Evolutionary conservation across 1,284 basidiomycete genomes (phyloP).

Genomic region (Testicularia cyperi): DNA sequence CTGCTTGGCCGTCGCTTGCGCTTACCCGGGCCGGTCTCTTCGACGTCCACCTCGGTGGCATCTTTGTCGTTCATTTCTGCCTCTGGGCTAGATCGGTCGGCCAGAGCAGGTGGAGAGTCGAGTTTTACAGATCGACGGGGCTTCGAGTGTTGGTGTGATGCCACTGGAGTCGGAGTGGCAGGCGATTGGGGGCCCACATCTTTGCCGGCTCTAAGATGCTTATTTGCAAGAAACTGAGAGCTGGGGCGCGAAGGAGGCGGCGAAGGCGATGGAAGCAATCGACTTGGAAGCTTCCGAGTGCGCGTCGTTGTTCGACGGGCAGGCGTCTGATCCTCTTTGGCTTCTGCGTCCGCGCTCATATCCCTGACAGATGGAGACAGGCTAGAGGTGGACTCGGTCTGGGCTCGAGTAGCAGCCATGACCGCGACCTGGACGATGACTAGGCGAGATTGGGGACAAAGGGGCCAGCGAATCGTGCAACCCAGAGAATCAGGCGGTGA

Average conservation of each 20-base stretch:
- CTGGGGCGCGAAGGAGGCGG: constrained; percentile 31
- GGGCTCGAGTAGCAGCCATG: constrained; percentile 41
- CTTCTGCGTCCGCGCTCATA: background rate
- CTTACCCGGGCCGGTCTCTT: constrained; percentile 35
- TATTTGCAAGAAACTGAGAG: constrained; percentile 18
- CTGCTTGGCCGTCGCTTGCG: constrained; percentile 46
- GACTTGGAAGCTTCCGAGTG: constrained; percentile 38
- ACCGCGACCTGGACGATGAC: too few relatives aligned
- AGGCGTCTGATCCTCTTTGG: constrained; percentile 12
- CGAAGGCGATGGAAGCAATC: constrained; percentile 37
- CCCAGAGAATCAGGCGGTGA: too few relatives aligned
- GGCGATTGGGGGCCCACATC: background rate
- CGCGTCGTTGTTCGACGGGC: constrained; percentile 37
- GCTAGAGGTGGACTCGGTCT: constrained; percentile 21
- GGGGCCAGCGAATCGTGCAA: too few relatives aligned
- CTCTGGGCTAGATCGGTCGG: background rate
- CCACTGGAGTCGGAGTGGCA: background rate
- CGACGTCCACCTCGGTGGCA: background rate
- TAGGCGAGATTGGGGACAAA: too few relatives aligned
- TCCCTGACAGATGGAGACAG: constrained; percentile 12
- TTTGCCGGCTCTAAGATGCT: constrained; percentile 17
- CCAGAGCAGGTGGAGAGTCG: background rate
- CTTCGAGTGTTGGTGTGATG: background rate
- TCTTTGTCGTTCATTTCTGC: background rate
- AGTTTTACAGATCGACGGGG: background rate